These are phyloP conservation scores for Beauveria rudraprayagi DNA, from an alignment of 2,329 filamentous ascomycete genomes.

Conservation along the genomic window DNA sequence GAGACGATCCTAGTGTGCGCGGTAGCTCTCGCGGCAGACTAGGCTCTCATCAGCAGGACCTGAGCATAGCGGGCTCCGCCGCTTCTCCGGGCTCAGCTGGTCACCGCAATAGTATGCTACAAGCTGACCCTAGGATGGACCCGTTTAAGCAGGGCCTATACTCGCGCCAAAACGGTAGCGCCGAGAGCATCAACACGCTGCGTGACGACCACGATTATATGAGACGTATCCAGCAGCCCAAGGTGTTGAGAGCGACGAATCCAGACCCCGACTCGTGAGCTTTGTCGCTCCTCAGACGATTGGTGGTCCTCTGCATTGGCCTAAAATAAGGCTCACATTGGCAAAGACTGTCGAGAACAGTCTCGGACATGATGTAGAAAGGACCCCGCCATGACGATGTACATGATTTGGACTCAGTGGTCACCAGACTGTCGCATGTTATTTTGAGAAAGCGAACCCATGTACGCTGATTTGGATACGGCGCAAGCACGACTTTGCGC, in stretches of 20 bases:
- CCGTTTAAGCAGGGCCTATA: slow-evolving; percentile 52
- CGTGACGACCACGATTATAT: slow-evolving; percentile 61
- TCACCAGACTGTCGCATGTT: slow-evolving; percentile 6
- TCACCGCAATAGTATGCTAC: slow-evolving; percentile 45
- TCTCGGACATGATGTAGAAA: slow-evolving; percentile 6
- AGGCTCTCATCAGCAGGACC: slow-evolving; percentile 35
- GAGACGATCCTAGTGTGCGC: slow-evolving; percentile 37
- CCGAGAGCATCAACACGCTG: slow-evolving; percentile 55
- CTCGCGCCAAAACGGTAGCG: slow-evolving; percentile 44
- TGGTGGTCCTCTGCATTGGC: neutral
- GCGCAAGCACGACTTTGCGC: neutral
- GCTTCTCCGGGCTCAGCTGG: slow-evolving; percentile 30
- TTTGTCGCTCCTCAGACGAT: neutral
- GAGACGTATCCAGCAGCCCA: slow-evolving; percentile 45
- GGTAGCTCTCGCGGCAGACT: slow-evolving; percentile 44
- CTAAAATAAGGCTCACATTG: neutral
- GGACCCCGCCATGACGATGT: slow-evolving; percentile 9
- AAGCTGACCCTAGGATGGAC: slow-evolving; percentile 56
- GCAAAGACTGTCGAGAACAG: neutral
- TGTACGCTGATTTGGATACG: neutral
- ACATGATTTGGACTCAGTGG: slow-evolving; percentile 9
- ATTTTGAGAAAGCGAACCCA: neutral
- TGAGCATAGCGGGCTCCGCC: slow-evolving; percentile 26
- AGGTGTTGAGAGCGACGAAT: slow-evolving; percentile 55
- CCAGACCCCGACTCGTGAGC: slow-evolving; percentile 39